Evolutionary conservation across 2,329 filamentous ascomycete genomes (phyloP), one percentile per base, ranked within the genome.

Genomic region (Beauveria bassiana): DNA sequence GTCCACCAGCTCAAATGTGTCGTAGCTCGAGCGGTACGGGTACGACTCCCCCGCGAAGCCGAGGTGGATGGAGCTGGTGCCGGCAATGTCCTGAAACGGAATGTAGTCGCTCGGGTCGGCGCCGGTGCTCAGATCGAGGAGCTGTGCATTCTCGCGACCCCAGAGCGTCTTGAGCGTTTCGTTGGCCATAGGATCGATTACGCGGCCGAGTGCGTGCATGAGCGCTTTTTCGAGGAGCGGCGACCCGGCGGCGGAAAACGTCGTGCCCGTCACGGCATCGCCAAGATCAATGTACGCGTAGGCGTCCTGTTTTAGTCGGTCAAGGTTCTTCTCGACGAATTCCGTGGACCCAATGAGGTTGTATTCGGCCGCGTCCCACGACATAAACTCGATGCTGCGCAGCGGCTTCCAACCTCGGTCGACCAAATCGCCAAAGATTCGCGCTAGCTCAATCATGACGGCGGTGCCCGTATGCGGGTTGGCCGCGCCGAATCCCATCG

Each of bases 371-470:
- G 85, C 95, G 72, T 99, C 95, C 95, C 95, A 99, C 40, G 91
- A 96, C 70, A 93, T 92, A 73, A 99, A 98, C 72, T 96, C 90
- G 65, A 99, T 96, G 3, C 91, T 96, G n/a, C 95, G 88, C 18
- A 96, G 79, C 1, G 95, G 95, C 28, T 90, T 84, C 95, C 95
- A 99, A 59, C 93, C 93, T 62, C 86, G 84, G 18, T 80, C 75
- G 24, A 87, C 80, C 18, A 98, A 82, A 65, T 91, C 86, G 46
- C 92, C 91, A 68, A 99, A 90, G 54, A 96, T 86, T 50, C 89
- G 86, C 24, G 90, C 87, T 62, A 98, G 81, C 76, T 99, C 95
- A 59, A 98, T 82, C 81, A 99, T 88, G 46, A 98, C 82, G 5
- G 93, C 93, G 0, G 92, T 96, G 31, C 93, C 95, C 60, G 90